Evolutionary conservation across 495 filamentous ascomycete species (phyloP), one percentile per base, ranked within the genome.

Genomic region (Penicillium ucsense): DNA sequence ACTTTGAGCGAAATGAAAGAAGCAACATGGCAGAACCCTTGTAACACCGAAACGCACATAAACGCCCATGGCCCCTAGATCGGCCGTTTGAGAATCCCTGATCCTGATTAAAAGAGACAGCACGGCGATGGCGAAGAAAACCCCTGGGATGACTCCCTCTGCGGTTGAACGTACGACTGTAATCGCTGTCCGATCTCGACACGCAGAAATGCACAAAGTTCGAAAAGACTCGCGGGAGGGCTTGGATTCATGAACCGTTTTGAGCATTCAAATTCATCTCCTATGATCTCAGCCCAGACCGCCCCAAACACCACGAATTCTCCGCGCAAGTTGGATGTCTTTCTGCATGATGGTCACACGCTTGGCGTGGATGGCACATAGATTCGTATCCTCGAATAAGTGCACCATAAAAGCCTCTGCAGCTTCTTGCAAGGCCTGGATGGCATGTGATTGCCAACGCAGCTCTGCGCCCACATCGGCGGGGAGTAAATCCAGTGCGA

Each of bases 271-370:
- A 20, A 20, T 20, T 20, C 20, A 20, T 20, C 20, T 20, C 20
- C 20, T 20, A 20, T 20, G 35, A 11, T n/a, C 9, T 41, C 29
- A 81, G 9, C 81, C 81, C 39, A 82, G 54, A 4, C 81, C 81
- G 29, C 75, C 80, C 81, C 81, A 84, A 29, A 73, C 78, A 1
- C 81, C 81, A 30, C 89, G 76, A 72, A 94, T 94, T 56, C 89
- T 72, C 53, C 89, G 74, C 34, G 89, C 89, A 41, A 95, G 74
- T 62, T 94, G 89, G 38, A 95, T 90, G 65, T 95, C 89, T 65
- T 92, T 94, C 61, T 95, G 89, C 89, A 95, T 95, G 54, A 97
- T 94, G 2, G 91, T 97, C 5, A 97, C 90, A 31, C 91, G 76
- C 71, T 95, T 96, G 37, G 91, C 91, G 62, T 97, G 91, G 31